Conservation (phyloP, 768 basidiomycete genomes). For the Pleurotus tuber-regium region DNA sequence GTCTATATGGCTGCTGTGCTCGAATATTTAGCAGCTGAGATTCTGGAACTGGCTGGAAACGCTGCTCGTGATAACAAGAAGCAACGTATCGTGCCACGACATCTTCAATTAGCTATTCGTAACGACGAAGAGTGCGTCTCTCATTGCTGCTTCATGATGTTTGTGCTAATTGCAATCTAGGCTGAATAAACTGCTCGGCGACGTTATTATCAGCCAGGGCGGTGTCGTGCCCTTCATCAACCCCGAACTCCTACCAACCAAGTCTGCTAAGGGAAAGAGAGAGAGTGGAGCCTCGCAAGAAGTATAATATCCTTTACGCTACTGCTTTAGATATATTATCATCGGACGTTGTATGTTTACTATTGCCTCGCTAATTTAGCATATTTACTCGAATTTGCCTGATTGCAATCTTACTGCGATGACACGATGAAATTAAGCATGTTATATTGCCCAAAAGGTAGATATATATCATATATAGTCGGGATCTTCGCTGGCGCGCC, state of each 20-base stretch:
- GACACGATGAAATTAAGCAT: not conserved
- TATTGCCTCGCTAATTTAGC: slow-evolving; percentile 3
- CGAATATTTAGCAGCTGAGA: slow-evolving; percentile 85
- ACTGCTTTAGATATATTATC: not conserved
- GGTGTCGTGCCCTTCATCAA: slow-evolving; percentile 48
- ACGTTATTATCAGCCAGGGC: slow-evolving; percentile 73
- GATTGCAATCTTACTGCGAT: not conserved
- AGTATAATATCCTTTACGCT: not conserved
- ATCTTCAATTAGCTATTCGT: slow-evolving; percentile 77
- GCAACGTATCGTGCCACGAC: slow-evolving; percentile 80
- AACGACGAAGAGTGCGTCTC: slow-evolving; percentile 64
- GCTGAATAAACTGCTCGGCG: slow-evolving; percentile 54
- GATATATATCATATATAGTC: not conserved
- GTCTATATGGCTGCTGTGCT: slow-evolving; percentile 85
- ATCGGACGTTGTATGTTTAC: slow-evolving; percentile 13
- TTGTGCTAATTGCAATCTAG: slow-evolving; percentile 22
- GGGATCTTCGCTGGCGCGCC: not conserved
- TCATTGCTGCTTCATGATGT: not conserved
- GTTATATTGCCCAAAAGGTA: not conserved
- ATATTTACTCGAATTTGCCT: not conserved
- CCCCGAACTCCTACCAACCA: slow-evolving; percentile 14
- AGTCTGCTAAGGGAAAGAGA: slow-evolving; percentile 7
- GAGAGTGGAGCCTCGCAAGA: slow-evolving; percentile 14
- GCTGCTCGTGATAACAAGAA: slow-evolving; percentile 81
- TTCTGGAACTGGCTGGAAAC: slow-evolving; percentile 82